Percentiles rank a stretch among this genome's conserved stretches.
These are phyloP conservation scores for Trifolium pratense DNA, from an alignment of 306 rosid species.

Conservation along the genomic window DNA sequence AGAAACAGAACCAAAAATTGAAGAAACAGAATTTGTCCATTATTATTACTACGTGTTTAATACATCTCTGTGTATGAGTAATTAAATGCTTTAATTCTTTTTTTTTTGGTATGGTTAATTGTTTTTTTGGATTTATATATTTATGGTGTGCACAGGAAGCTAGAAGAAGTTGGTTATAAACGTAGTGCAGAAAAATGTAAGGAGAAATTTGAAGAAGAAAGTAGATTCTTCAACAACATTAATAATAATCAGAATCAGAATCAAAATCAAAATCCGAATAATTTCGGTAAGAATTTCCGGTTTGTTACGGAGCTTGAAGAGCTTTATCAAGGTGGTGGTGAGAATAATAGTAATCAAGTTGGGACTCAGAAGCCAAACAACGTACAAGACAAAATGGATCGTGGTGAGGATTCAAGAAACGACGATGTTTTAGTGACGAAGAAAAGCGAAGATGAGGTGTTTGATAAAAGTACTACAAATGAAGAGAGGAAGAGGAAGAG, in stretches of 20 bases:
- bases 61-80: background rate
- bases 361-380: conserved; percentile 29
- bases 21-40: conserved; percentile 30
- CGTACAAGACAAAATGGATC: conserved; percentile 37
- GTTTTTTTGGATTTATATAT: conserved; percentile 42
- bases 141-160: conserved; percentile 72
- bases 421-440: background rate
- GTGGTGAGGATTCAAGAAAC: conserved; percentile 17
- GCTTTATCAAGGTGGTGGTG: conserved; percentile 46
- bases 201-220: conserved; percentile 90
- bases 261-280: conserved; percentile 49
- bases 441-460: background rate
- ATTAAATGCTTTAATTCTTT: conserved; percentile 49
- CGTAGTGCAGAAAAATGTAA: conserved; percentile 87
- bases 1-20: conserved; percentile 33
- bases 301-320: conserved; percentile 67
- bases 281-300: conserved; percentile 54
- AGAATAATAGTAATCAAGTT: background rate
- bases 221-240: conserved; percentile 62
- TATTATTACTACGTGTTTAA: conserved; percentile 30
- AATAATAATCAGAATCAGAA: conserved; percentile 55
- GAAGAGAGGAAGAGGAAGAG: conserved; percentile 60
- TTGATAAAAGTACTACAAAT: conserved; percentile 5
- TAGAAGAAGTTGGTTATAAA: conserved; percentile 79
- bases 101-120: conserved; percentile 10